Base-by-base conservation (phyloP, 2,329 filamentous ascomycete genomes). In the Neonectria faginata region DNA sequence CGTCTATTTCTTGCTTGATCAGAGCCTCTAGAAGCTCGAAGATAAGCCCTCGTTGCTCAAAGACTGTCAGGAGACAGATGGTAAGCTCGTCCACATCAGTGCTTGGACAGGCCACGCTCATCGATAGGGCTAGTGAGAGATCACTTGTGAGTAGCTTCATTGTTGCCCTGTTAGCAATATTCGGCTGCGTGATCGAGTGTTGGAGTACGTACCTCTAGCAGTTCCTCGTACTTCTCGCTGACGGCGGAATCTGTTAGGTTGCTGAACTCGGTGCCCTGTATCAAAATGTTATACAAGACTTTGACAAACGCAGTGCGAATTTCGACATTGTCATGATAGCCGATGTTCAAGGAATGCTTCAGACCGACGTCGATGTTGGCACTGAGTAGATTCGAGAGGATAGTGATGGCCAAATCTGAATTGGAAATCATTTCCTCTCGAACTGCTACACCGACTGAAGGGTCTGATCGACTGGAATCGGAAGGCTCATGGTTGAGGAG, bases 251-350 rank as follows among this genome's bases (percentile, higher is more conserved):
- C 89, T 1, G 89, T 90, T 31, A 92, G 76, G 60, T 89, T 90
- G 72, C 86, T 91, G 73, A 92, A 91, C 73, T 92, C 89, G 1
- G 89, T 91, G 39, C 89, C 89, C 73, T 91, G 89, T n/a, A 90
- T 84, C 16, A 92, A 77, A 57, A 92, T 91, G 73, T 91, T 91
- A 74, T 88, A 90, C 6, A 92, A 81, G 16, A 92, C 89, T 68
- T 88, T 89, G 64, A 92, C 86, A 73, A 92, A 91, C 2, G 89
- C 89, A 5, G 88, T 91, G 57, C 89, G 84, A 62, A 91, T 91
- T 69, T 91, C 88, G 33, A 89, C 81, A 70, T 91, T 90, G 70
- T 91, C 88, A 70, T 92, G 88, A 72, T 92, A 92, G 12, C 89
- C 89, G 64, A 92, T 91, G 65, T 87, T 89, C 14, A 92, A 78